phyloP scores from a whole-genome alignment of 2,329 filamentous ascomycete species.

The Cordyceps tenuipes region DNA sequence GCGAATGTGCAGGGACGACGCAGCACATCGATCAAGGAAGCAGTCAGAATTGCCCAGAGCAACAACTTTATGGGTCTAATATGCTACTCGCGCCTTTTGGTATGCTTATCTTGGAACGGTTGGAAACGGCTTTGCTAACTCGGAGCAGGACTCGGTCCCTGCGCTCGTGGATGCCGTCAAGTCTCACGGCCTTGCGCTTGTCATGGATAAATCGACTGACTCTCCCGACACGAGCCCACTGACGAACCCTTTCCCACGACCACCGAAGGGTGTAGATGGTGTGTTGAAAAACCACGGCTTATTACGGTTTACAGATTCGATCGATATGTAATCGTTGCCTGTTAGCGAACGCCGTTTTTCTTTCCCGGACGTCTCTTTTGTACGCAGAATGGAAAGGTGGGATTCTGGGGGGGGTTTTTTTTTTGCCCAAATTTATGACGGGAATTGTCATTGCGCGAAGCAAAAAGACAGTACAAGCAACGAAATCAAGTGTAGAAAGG shows the following conservation, averaged over 20 bases:
- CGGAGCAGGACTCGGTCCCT: conserved; percentile 73
- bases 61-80: conserved; percentile 99
- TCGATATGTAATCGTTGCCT: conserved; percentile 41
- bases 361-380: neutral
- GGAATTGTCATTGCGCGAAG: neutral
- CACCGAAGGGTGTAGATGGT: conserved; percentile 80
- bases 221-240: conserved; percentile 30
- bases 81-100: conserved; percentile 77
- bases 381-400: neutral
- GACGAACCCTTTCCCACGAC: conserved; percentile 45
- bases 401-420: neutral
- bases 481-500: conserved; percentile 5
- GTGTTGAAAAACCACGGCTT: conserved; percentile 79
- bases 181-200: conserved; percentile 82
- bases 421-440: neutral
- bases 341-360: neutral
- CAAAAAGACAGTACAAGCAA: neutral
- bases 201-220: conserved; percentile 73
- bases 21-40: conserved; percentile 86
- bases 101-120: conserved; percentile 37
- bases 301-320: conserved; percentile 84
- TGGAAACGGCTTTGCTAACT: conserved; percentile 11
- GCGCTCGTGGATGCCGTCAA: conserved; percentile 90
- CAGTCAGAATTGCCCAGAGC: conserved; percentile 81
- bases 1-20: conserved; percentile 55